Evolutionary conservation across 2,329 filamentous ascomycete species (phyloP).

Genomic region (Ilyonectria sp.): DNA sequence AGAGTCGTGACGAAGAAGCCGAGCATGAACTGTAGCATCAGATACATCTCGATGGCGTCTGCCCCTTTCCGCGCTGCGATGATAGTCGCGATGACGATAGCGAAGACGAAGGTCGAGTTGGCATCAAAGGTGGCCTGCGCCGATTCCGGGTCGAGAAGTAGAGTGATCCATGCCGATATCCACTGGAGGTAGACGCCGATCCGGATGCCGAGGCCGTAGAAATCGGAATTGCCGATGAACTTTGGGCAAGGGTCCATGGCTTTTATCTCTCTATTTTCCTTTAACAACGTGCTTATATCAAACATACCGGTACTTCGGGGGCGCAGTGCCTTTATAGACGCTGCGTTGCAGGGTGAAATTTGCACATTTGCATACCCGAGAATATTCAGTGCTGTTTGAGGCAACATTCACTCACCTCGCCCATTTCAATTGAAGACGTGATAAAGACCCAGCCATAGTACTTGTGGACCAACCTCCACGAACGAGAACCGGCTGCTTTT

Average conservation of each 20-base stretch:
- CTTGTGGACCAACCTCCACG: too few species aligned
- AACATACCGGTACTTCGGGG: too few species aligned
- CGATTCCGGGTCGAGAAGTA: background rate
- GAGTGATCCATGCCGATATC: background rate
- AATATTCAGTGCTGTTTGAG: too few species aligned
- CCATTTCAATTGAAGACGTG: too few species aligned
- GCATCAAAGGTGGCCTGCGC: background rate
- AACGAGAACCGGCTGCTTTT: too few species aligned
- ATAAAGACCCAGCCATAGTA: too few species aligned
- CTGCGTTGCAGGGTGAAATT: too few species aligned
- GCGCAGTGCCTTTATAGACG: too few species aligned
- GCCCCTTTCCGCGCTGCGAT: background rate
- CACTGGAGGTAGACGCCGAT: background rate
- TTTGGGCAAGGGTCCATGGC: background rate
- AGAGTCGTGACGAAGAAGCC: conserved; percentile 12
- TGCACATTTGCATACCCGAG: too few species aligned
- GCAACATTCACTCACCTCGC: too few species aligned
- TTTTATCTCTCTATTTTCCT: too few species aligned
- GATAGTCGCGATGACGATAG: background rate
- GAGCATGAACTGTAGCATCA: conserved; percentile 7
- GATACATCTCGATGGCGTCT: conserved; percentile 1
- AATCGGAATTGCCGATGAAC: background rate
- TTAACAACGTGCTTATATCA: too few species aligned
- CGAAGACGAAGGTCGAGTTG: background rate
- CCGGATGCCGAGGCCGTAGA: background rate